These are phyloP conservation scores for Diaporthe aspalathi DNA, from an alignment of 2,329 filamentous ascomycete species.

Conservation along the genomic window DNA sequence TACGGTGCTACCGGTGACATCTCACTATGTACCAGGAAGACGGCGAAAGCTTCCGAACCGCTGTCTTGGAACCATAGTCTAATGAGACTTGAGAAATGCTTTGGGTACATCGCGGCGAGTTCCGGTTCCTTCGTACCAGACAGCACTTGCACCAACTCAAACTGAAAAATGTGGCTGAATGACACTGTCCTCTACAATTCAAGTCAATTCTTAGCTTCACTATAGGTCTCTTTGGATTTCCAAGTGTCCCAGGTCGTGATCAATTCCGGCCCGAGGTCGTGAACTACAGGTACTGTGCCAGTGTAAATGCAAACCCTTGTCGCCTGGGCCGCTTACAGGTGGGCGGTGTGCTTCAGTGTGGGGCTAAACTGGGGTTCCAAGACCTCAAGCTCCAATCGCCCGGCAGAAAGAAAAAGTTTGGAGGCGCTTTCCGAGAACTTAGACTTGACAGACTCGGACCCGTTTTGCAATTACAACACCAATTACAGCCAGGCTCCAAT, in stretches of 20 bases:
- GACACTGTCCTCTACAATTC: neutral
- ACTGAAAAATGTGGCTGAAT: neutral
- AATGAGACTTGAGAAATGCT: neutral
- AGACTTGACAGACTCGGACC: neutral
- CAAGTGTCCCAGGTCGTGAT: too few relatives aligned
- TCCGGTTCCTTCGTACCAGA: neutral
- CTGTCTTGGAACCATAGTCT: neutral
- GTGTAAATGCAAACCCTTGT: too few relatives aligned
- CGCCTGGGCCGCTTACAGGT: neutral
- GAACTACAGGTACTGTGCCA: too few relatives aligned
- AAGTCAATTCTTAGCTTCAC: too few relatives aligned
- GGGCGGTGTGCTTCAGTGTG: slow-evolving; percentile 32
- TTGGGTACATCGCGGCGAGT: neutral
- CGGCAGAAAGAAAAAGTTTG: slow-evolving; percentile 40
- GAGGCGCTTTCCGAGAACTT: neutral
- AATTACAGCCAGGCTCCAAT: neutral
- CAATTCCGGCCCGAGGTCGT: too few relatives aligned
- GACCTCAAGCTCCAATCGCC: slow-evolving; percentile 10
- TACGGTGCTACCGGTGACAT: neutral
- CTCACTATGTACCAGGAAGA: neutral
- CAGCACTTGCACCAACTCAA: neutral
- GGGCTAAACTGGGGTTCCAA: slow-evolving; percentile 13
- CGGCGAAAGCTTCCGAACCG: too few relatives aligned
- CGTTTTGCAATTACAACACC: neutral
- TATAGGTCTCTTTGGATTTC: too few relatives aligned